phyloP scores from a whole-genome alignment of 345 rosid genomes.

The Nephelium lappaceum region DNA sequence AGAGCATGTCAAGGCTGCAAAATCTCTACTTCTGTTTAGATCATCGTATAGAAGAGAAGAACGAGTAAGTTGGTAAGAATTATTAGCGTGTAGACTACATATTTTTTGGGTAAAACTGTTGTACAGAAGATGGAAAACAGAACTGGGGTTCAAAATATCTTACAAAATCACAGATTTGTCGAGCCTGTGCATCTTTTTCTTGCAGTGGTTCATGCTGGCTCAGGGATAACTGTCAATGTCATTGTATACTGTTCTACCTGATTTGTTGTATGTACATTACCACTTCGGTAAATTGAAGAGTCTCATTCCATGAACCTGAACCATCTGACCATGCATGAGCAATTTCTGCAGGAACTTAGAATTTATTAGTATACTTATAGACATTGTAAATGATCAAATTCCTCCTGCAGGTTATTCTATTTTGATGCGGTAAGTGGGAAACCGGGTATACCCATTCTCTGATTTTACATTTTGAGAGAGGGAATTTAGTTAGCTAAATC shows the following conservation, averaged over 20 bases:
- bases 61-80: slow-evolving; percentile 10
- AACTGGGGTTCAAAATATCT: slow-evolving; percentile 28
- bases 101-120: slow-evolving; percentile 33
- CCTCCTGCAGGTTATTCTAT: neutral
- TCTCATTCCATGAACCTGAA: slow-evolving; percentile 16
- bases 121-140: slow-evolving; percentile 41
- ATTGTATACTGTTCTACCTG: slow-evolving; percentile 20
- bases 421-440: neutral
- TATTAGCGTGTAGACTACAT: slow-evolving; percentile 19
- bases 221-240: slow-evolving; percentile 21
- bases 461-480: neutral
- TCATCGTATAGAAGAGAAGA: slow-evolving; percentile 23
- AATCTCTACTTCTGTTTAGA: slow-evolving; percentile 34
- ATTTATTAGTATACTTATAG: neutral
- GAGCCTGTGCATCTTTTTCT: slow-evolving; percentile 24
- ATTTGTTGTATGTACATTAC: slow-evolving; percentile 40
- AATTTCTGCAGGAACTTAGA: neutral
- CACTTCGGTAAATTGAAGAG: slow-evolving; percentile 22
- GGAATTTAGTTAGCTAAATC: neutral
- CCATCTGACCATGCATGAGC: neutral
- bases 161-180: slow-evolving; percentile 19
- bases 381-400: neutral
- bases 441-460: neutral
- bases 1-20: slow-evolving; percentile 13
- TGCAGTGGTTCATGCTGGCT: slow-evolving; percentile 17